A percentile compares a stretch with the other conserved stretches of the same genome.
phyloP scores from a whole-genome alignment of 257 asterid species.

The Capsicum baccatum region DNA sequence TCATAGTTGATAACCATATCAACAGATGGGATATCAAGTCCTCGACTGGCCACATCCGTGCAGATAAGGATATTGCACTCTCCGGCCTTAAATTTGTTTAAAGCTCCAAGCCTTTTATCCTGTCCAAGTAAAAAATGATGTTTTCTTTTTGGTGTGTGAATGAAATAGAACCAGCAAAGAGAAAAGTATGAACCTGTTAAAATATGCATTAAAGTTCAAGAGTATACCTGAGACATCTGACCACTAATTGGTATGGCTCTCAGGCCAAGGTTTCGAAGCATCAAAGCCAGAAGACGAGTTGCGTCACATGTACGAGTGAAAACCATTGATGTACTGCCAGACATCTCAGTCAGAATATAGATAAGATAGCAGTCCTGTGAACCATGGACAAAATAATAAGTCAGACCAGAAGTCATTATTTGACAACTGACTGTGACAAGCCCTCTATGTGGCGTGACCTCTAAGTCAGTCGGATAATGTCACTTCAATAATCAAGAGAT shows the following conservation, averaged over 20 bases:
- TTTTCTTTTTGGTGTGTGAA: neutral
- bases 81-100: constrained; percentile 82
- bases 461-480: neutral
- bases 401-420: neutral
- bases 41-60: constrained; percentile 97
- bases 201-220: constrained; percentile 20
- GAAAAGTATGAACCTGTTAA: neutral
- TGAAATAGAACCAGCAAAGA: constrained; percentile 9
- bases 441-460: neutral
- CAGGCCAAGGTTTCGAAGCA: constrained; percentile 83
- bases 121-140: constrained; percentile 38
- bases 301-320: constrained; percentile 93
- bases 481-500: constrained; percentile 20
- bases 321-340: constrained; percentile 84
- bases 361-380: constrained; percentile 86
- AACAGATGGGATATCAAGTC: constrained; percentile 92
- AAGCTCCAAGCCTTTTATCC: constrained; percentile 88
- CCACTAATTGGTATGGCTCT: constrained; percentile 94
- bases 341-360: constrained; percentile 72
- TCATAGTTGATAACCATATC: constrained; percentile 94
- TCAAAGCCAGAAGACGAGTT: constrained; percentile 68
- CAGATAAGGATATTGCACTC: constrained; percentile 85
- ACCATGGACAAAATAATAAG: constrained; percentile 12
- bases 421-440: neutral
- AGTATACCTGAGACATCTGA: constrained; percentile 85